phyloP scores from a whole-genome alignment of 2,329 filamentous ascomycete species.

The Cytospora leucostoma region DNA sequence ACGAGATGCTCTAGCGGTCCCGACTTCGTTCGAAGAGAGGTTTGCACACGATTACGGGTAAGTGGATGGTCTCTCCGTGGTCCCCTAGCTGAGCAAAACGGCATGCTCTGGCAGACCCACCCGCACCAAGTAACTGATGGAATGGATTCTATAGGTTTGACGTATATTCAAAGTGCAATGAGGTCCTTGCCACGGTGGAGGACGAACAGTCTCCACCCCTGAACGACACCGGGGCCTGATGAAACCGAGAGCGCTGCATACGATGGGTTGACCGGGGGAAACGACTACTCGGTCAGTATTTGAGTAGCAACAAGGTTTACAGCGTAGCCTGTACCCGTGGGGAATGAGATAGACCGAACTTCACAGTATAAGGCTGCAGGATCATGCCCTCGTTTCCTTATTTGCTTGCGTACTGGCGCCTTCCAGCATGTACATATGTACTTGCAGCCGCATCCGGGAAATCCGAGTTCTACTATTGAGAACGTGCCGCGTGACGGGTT shows the following conservation, averaged over 20 bases:
- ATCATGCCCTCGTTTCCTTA: no score
- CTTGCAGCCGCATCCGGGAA: no score
- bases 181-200: slow-evolving; percentile 7
- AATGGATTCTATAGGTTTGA: slow-evolving; percentile 9
- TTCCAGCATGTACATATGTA: no score
- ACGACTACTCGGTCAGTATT: no score
- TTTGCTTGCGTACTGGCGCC: no score
- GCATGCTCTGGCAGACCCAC: not conserved
- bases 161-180: slow-evolving; percentile 23
- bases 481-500: no score
- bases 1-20: not conserved
- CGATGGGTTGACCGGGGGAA: not conserved
- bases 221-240: not conserved
- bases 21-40: not conserved
- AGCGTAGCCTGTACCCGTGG: no score
- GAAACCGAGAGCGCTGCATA: not conserved
- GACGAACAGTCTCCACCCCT: not conserved
- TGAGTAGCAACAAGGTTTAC: no score
- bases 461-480: no score
- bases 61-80: not conserved
- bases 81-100: not conserved
- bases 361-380: no score
- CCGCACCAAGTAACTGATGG: slow-evolving; percentile 13
- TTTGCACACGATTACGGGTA: slow-evolving; percentile 4
- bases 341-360: no score